These are phyloP conservation scores for Xylariaceae sp. DNA, from an alignment of 2,329 filamentous ascomycete species.

Conservation along the genomic window DNA sequence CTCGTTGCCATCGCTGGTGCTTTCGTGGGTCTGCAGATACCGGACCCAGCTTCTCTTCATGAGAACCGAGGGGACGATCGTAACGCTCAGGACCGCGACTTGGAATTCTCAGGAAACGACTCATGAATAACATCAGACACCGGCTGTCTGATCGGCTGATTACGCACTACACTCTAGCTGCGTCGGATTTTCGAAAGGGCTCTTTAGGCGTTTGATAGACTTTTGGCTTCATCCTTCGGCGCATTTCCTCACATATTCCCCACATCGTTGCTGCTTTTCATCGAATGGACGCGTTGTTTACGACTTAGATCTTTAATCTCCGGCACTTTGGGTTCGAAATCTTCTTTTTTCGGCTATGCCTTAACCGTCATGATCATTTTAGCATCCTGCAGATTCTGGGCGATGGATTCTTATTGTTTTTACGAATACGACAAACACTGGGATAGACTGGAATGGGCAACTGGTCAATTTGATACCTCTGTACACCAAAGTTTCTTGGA, in stretches of 20 bases:
- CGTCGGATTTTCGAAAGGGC: not conserved
- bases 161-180: not conserved
- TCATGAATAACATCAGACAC: not conserved
- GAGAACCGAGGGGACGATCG: not conserved
- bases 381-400: not conserved
- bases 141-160: not conserved
- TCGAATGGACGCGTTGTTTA: conserved; percentile 2
- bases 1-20: conserved; percentile 73
- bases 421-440: not conserved
- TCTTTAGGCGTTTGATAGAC: conserved; percentile 16
- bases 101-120: conserved; percentile 4
- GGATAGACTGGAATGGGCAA: not conserved
- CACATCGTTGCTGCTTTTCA: conserved; percentile 1
- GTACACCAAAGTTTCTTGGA: too few species aligned
- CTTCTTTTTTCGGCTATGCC: conserved; percentile 13
- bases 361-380: conserved; percentile 1
- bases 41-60: conserved; percentile 51
- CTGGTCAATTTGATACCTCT: not conserved
- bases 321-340: not conserved
- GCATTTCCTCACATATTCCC: conserved; percentile 9
- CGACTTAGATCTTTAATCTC: not conserved
- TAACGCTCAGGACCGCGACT: conserved; percentile 7
- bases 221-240: conserved; percentile 6
- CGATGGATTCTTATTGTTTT: not conserved
- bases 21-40: conserved; percentile 71